Evolutionary conservation across 129 eudicot genomes (phyloP).

Genomic region (carrot (Daucus carota)): DNA sequence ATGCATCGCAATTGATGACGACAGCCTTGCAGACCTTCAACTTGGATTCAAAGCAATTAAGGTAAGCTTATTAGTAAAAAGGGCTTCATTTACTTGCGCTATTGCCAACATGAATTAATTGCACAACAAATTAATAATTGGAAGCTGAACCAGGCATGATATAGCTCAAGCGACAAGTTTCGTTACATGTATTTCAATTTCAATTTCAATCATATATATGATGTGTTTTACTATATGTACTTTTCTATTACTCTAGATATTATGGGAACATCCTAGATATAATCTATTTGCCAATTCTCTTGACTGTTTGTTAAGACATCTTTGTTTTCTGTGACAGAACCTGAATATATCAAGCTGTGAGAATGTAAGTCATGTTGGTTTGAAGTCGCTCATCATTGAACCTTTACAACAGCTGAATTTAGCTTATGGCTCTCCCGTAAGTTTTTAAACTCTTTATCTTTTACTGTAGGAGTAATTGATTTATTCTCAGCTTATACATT

Average conservation of each 20-base stretch:
- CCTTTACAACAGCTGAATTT: constrained; percentile 55
- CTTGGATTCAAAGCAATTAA: constrained; percentile 69
- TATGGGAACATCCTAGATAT: background rate
- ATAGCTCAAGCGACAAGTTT: background rate
- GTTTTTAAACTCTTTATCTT: constrained; percentile 13
- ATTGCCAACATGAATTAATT: background rate
- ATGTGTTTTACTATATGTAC: background rate
- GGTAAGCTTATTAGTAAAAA: constrained; percentile 32
- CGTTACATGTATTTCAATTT: background rate
- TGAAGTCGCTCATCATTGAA: constrained; percentile 58
- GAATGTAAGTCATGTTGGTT: constrained; percentile 61
- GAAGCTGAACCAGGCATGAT: background rate
- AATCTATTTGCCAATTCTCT: background rate
- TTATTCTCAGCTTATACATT: constrained; percentile 9
- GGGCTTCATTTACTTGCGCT: background rate
- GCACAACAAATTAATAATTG: background rate
- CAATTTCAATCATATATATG: background rate
- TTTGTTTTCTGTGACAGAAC: constrained; percentile 33
- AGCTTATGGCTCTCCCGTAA: constrained; percentile 80
- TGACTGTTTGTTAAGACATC: background rate
- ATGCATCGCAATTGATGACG: constrained; percentile 78
- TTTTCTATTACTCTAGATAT: background rate
- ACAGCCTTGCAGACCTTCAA: constrained; percentile 53
- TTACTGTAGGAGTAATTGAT: background rate
- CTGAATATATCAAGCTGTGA: constrained; percentile 81